These are phyloP conservation scores for Dacryopinax spathularia DNA, from an alignment of 768 basidiomycete genomes.

Conservation along the genomic window DNA sequence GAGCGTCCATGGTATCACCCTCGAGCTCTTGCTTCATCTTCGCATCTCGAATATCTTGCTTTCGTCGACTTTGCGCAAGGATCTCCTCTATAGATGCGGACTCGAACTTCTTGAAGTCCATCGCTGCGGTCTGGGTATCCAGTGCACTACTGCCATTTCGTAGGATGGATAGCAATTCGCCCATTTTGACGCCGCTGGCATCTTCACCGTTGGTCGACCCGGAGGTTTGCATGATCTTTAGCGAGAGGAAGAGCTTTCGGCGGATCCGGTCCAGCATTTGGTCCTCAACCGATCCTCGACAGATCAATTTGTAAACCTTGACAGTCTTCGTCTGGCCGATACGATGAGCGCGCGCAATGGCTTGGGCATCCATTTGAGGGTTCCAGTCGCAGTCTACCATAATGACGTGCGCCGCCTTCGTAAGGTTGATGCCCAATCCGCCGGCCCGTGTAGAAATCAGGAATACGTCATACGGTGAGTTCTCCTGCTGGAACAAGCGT, in stretches of 20 bases:
- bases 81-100: conserved; percentile 33
- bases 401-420: conserved; percentile 9
- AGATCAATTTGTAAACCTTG: conserved; percentile 57
- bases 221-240: conserved; percentile 38
- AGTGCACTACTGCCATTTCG: conserved; percentile 46
- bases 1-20: conserved; percentile 16
- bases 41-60: conserved; percentile 32
- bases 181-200: conserved; percentile 23
- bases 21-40: conserved; percentile 33
- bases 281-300: conserved; percentile 54
- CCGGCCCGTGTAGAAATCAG: conserved; percentile 59
- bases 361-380: conserved; percentile 28
- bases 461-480: conserved; percentile 54
- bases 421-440: conserved; percentile 33
- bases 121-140: conserved; percentile 27
- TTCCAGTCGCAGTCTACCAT: conserved; percentile 27
- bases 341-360: conserved; percentile 24
- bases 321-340: conserved; percentile 64
- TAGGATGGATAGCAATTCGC: conserved; percentile 42
- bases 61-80: conserved; percentile 31
- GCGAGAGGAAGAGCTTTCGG: conserved; percentile 51
- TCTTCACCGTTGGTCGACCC: conserved; percentile 20
- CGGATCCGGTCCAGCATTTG: conserved; percentile 60
- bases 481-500: conserved; percentile 46
- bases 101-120: conserved; percentile 33